Evolutionary conservation across 2,329 filamentous ascomycete genomes (phyloP), one percentile per base, ranked within the genome.

Genomic region (Chaetothyriales sp.): DNA sequence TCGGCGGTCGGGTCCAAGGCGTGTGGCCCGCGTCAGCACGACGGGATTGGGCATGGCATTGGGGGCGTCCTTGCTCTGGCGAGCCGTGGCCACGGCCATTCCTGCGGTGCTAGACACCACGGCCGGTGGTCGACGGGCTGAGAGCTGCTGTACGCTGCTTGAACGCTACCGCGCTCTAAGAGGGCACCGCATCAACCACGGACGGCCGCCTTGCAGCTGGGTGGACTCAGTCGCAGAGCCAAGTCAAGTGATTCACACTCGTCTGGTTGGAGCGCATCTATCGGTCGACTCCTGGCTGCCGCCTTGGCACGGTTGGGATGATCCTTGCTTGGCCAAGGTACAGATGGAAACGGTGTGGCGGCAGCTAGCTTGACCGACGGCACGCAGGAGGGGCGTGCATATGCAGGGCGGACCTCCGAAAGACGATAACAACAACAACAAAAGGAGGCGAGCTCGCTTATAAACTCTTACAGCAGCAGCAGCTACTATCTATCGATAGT

Each of bases 1-100:
- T 18, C 60, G 15, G 28, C 49, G 37, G 29, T 20, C 19, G 20
- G 57, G 51, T 46, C 54, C 55, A 49, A 61, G 57, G 13, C 52
- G 49, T n/a, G 56, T 53, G 20, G 49, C 43, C 9, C 43, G 18
- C 18, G 29, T 48, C 8, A 54, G 54, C 22, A 48, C 33, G 25
- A 56, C 58, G 15, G 60, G 60, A 46, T 58, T 59, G 7, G 50
- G 48, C 20, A 56, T 59, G 15, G 60, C 58, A 46, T 58, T 59
- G 7, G 50, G 48, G 46, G 53, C 45, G 5, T 58, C 51, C 58
- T 61, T 63, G 20, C 6, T 50, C 33, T 5, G 33, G 10, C 33
- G 10, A 15, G 33, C 33, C 33, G 10, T 40, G 33, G 33, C 33
- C 15, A 40, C 33, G 10, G 33, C 33, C 33, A 40, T 40, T 6